Percentiles rank a stretch among this genome's conserved stretches.
These are phyloP conservation scores for Phaeoacremonium minimum DNA, from an alignment of 2,329 filamentous ascomycete genomes.

Conservation along the genomic window DNA sequence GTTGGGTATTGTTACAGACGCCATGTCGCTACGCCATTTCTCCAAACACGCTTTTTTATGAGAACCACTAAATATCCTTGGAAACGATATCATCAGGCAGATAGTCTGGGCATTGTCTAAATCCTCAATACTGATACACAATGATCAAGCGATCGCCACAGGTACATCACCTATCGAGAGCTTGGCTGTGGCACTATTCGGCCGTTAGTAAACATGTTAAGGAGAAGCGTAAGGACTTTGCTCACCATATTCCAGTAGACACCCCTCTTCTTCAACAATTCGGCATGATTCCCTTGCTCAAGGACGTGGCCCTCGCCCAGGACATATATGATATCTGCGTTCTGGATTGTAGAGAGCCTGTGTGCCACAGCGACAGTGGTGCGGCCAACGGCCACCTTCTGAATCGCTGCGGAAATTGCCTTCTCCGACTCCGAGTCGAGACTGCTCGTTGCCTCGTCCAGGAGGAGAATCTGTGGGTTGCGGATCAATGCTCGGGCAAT, in stretches of 20 bases:
- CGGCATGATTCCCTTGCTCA: conserved; percentile 48
- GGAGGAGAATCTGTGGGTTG: conserved; percentile 45
- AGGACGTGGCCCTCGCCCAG: conserved; percentile 61
- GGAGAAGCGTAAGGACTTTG: conserved; percentile 9
- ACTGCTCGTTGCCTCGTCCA: conserved; percentile 57
- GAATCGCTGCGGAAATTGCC: conserved; percentile 64
- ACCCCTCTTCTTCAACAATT: conserved; percentile 45
- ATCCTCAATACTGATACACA: too few species aligned
- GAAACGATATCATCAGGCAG: too few species aligned
- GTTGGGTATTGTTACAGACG: too few species aligned
- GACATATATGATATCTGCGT: conserved; percentile 77
- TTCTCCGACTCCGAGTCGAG: conserved; percentile 58
- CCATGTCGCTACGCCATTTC: too few species aligned
- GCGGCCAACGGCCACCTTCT: conserved; percentile 53
- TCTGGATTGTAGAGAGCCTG: conserved; percentile 70
- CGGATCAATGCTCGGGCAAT: conserved; percentile 52
- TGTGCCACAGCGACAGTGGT: conserved; percentile 77
- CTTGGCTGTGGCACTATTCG: conserved; percentile 52
- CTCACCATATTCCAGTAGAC: conserved; percentile 57
- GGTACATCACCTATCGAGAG: conserved; percentile 45
- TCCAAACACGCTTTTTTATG: too few species aligned
- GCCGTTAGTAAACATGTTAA: conserved; percentile 1
- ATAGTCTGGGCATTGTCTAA: too few species aligned
- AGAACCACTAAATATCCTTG: too few species aligned
- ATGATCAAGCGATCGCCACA: too few species aligned